These are phyloP conservation scores for Populus nigra DNA, from an alignment of 345 rosid genomes.

Conservation along the genomic window DNA sequence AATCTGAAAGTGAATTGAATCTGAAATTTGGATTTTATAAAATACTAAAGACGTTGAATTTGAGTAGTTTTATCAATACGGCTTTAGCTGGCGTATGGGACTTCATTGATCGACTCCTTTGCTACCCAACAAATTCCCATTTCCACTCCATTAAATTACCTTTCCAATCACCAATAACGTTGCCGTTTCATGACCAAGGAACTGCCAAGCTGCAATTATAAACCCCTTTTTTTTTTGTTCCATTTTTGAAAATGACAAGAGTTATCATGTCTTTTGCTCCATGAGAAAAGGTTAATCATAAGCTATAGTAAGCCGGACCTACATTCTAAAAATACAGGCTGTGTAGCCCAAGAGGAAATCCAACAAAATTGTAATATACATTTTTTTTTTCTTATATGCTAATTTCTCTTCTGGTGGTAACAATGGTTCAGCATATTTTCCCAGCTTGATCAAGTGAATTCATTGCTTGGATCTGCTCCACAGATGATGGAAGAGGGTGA, in stretches of 20 bases:
- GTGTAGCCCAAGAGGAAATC: neutral
- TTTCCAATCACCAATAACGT: neutral
- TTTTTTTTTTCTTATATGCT: neutral
- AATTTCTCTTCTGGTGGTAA: neutral
- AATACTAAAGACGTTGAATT: no score
- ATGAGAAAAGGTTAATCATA: no score
- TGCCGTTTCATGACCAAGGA: neutral
- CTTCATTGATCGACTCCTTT: no score
- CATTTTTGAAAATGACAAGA: no score
- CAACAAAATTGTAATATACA: constrained; percentile 9
- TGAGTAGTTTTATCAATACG: no score
- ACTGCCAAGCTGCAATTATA: neutral
- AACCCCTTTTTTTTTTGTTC: no score
- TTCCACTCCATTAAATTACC: neutral
- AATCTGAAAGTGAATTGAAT: no score
- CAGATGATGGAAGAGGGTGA: constrained; percentile 21
- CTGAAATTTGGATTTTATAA: no score
- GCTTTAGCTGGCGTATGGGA: no score
- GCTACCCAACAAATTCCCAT: no score
- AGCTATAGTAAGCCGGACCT: constrained; percentile 22
- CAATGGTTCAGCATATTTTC: constrained; percentile 6
- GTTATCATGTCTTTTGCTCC: no score
- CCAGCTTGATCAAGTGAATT: constrained; percentile 10
- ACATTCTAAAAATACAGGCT: constrained; percentile 8
- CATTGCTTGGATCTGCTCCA: neutral